These are phyloP conservation scores for Colletotrichum salicis DNA, from an alignment of 2,329 filamentous ascomycete species.

Conservation along the genomic window DNA sequence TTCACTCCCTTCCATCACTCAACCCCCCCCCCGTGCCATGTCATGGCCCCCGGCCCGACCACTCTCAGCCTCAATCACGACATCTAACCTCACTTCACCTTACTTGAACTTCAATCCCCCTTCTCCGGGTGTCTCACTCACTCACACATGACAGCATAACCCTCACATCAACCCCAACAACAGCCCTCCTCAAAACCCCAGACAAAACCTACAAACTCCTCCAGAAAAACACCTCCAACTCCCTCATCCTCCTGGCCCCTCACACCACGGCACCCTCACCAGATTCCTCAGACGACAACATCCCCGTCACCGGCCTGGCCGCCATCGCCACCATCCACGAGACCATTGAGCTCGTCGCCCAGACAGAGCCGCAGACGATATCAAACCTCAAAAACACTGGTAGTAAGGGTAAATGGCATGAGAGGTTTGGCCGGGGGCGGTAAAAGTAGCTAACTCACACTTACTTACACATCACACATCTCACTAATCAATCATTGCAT, in stretches of 20 bases:
- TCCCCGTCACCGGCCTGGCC: slow-evolving; percentile 49
- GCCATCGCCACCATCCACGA: slow-evolving; percentile 69
- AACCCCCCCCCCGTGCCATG: background rate
- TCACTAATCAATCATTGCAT: background rate
- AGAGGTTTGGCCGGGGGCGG: slow-evolving; percentile 63
- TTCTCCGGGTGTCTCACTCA: background rate
- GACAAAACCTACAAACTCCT: slow-evolving; percentile 67
- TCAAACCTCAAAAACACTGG: slow-evolving; percentile 42
- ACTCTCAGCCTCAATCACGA: slow-evolving; percentile 24
- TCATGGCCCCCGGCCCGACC: background rate
- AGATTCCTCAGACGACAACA: slow-evolving; percentile 28
- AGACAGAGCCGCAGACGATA: slow-evolving; percentile 42
- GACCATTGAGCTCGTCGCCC: slow-evolving; percentile 68
- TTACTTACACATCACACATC: background rate
- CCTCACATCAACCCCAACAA: slow-evolving; percentile 59
- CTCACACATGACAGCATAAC: slow-evolving; percentile 50
- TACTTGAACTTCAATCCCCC: background rate
- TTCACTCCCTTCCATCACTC: slow-evolving; percentile 9
- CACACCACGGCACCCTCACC: slow-evolving; percentile 30
- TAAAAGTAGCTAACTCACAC: slow-evolving; percentile 37
- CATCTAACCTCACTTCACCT: background rate
- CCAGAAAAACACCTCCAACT: slow-evolving; percentile 76
- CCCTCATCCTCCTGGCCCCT: slow-evolving; percentile 66
- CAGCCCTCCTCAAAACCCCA: slow-evolving; percentile 63
- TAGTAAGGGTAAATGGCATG: slow-evolving; percentile 67